Conservation (phyloP, 2,329 filamentous ascomycete species). For the Kalaharituber pfeilii region DNA sequence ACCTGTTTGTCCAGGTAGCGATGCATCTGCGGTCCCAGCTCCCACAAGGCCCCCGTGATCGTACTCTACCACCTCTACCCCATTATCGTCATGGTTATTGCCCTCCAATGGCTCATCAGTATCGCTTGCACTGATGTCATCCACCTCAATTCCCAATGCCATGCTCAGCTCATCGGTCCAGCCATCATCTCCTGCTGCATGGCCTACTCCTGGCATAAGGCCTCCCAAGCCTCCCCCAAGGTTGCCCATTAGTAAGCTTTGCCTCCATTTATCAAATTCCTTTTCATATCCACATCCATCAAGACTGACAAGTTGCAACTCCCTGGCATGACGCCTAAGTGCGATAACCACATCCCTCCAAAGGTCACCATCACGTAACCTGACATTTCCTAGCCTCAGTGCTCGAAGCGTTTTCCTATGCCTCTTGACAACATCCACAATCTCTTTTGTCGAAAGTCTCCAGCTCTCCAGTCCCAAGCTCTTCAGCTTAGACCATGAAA, state of each 20-base stretch:
- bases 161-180: constrained; percentile 11
- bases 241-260: constrained; percentile 8
- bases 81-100: constrained; percentile 1
- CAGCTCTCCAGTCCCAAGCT: constrained; percentile 50
- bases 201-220: not conserved
- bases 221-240: not conserved
- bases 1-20: constrained; percentile 9
- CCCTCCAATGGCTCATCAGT: constrained; percentile 12
- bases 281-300: constrained; percentile 22
- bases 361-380: constrained; percentile 40
- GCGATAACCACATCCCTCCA: constrained; percentile 45
- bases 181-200: not conserved
- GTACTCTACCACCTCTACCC: constrained; percentile 18
- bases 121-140: constrained; percentile 8
- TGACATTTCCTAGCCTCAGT: constrained; percentile 42
- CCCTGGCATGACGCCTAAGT: constrained; percentile 39
- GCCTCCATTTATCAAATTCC: constrained; percentile 20
- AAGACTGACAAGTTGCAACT: constrained; percentile 44
- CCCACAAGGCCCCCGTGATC: constrained; percentile 6
- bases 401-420: constrained; percentile 41
- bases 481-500: constrained; percentile 43
- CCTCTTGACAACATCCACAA: constrained; percentile 39
- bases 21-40: constrained; percentile 4
- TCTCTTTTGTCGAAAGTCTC: constrained; percentile 42
- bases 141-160: constrained; percentile 4